phyloP scores from a whole-genome alignment of 495 filamentous ascomycete genomes.

The Eremomyces bilateralis region DNA sequence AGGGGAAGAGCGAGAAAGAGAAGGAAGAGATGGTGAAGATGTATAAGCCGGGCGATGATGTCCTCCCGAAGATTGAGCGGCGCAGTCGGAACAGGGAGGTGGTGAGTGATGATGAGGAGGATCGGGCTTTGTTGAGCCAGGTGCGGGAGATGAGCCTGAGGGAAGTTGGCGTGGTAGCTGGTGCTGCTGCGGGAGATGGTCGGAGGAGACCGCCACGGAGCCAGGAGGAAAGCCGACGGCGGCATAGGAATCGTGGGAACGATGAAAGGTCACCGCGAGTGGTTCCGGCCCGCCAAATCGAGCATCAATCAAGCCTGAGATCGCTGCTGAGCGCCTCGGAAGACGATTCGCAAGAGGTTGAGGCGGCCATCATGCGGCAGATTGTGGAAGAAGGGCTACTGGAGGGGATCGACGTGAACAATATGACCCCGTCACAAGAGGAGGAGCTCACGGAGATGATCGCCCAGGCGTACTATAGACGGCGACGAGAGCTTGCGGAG shows the following conservation, averaged over 20 bases:
- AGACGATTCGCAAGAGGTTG: constrained; percentile 47
- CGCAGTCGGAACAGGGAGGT: constrained; percentile 11
- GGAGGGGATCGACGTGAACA: constrained; percentile 66
- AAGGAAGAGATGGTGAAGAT: constrained; percentile 42
- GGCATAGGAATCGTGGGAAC: neutral
- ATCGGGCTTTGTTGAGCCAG: constrained; percentile 45
- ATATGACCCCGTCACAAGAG: constrained; percentile 50
- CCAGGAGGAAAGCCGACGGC: constrained; percentile 2
- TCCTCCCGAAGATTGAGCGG: constrained; percentile 34
- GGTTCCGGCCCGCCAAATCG: constrained; percentile 32
- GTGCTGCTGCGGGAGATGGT: neutral
- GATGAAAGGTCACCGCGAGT: neutral
- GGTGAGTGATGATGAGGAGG: constrained; percentile 35
- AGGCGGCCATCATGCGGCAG: constrained; percentile 73
- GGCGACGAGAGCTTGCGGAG: constrained; percentile 30
- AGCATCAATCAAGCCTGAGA: constrained; percentile 69
- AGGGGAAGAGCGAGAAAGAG: constrained; percentile 40
- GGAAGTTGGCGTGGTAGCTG: constrained; percentile 30
- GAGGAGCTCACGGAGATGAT: constrained; percentile 77
- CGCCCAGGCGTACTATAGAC: constrained; percentile 59
- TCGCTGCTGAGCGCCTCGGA: constrained; percentile 62
- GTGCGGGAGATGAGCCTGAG: constrained; percentile 49
- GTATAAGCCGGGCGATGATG: constrained; percentile 59
- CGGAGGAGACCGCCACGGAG: constrained; percentile 15
- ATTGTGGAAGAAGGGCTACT: constrained; percentile 75